These are phyloP conservation scores for Leishmania mexicana DNA, from an alignment of 208 protist genomes.

Conservation along the genomic window DNA sequence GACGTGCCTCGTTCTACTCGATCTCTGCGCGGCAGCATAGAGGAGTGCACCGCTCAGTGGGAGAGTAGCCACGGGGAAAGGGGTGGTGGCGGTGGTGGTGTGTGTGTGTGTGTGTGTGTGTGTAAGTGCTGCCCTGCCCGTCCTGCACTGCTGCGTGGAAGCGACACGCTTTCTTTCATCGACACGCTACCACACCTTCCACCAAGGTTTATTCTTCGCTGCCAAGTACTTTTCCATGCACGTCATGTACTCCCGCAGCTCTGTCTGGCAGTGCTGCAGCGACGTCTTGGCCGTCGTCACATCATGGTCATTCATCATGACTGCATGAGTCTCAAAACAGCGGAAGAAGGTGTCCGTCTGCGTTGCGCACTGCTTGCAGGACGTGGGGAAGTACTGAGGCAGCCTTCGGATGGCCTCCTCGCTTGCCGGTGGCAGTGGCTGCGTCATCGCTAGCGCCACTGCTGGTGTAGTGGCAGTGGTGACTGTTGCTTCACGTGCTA, in stretches of 20 bases:
- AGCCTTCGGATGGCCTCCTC: constrained; percentile 39
- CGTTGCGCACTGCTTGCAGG: constrained; percentile 47
- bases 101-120: neutral
- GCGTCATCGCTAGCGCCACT: neutral
- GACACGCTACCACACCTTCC: constrained; percentile 45
- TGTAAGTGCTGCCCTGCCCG: too few species aligned
- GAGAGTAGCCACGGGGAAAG: too few species aligned
- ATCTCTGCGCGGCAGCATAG: neutral
- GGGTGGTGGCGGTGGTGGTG: neutral
- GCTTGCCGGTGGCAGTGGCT: constrained; percentile 2
- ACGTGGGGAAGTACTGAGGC: constrained; percentile 79
- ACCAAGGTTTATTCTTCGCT: constrained; percentile 35
- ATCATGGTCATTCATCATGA: constrained; percentile 67
- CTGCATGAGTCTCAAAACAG: constrained; percentile 76
- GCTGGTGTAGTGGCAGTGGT: neutral
- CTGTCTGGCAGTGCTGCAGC: constrained; percentile 63
- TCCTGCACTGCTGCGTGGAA: neutral
- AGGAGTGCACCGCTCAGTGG: neutral
- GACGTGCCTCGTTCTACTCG: neutral
- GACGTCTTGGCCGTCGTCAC: constrained; percentile 52
- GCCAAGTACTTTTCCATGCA: constrained; percentile 73
- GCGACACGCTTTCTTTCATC: neutral
- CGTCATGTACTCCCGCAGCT: constrained; percentile 68
- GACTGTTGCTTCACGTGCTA: neutral
- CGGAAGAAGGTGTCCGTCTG: constrained; percentile 64